Base-by-base conservation (phyloP, 768 basidiomycete genomes). In the Xerocomus potaroensis region DNA sequence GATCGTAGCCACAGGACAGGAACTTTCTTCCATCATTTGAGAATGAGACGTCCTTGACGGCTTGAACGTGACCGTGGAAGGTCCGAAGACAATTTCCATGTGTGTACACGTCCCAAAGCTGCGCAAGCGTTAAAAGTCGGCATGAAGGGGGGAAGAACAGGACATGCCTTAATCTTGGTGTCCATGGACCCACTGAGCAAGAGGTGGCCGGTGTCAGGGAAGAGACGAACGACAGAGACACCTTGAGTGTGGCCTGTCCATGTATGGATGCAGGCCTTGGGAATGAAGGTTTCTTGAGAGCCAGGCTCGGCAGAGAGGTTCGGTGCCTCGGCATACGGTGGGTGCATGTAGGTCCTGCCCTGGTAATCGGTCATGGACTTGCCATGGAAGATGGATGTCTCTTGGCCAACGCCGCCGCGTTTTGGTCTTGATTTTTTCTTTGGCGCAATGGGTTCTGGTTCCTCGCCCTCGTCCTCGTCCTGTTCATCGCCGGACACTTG, bases 221-320 rank as follows among this genome's bases (percentile, higher is more conserved):
- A 95, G 30, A 91, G 74, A 43, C 91, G 87, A 49, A 99, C 83
- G 38, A 86, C 88, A n/a, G 91, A 91, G 3, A 99, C 91, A 22
- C 89, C 96, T 66, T 89, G 87, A 10, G 92, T 98, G 67, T 99
- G 96, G 1, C 96, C 96, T 3, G 93, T 96, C 90, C 92, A 98
- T 0, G 96, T 98, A 64, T 98, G 96, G 47, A 94, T 81, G 68
- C 95, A 97, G 9, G 78, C 75, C 72, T 98, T 97, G 23, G 96
- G 96, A 51, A 98, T 85, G 62, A 95, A 98, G 48, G 84, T 84
- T 49, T 97, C 93, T 59, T 92, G 85, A 3, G 85, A 79, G 12
- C 91, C 94, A 27, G 80, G 61, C 65, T 96, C 93, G 41, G 77
- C 72, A 34, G 82, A 69, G 41, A 98, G 77, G 57, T 90, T 82